Conservation (phyloP, 805 yeast species). For the Isabelozyma pseudorhagii region DNA sequence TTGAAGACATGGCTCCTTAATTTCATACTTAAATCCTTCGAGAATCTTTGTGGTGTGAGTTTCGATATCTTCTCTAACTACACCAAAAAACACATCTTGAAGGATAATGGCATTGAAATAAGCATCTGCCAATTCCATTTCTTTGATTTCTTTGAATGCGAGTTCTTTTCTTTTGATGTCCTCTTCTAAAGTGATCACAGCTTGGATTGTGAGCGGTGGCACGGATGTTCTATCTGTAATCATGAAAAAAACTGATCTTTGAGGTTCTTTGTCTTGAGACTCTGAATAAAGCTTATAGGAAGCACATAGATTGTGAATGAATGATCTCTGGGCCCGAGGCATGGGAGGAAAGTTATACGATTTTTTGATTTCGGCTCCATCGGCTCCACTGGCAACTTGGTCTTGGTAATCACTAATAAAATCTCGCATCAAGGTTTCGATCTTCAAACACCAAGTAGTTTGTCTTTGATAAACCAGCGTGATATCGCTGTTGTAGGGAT, state of each 20-base stretch:
- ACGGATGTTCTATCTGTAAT: constrained; percentile 25
- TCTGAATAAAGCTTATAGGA: constrained; percentile 60
- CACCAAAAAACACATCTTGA: constrained; percentile 51
- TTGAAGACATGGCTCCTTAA: constrained; percentile 26
- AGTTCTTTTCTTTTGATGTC: constrained; percentile 15
- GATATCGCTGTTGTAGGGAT: constrained; percentile 45
- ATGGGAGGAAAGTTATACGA: constrained; percentile 69
- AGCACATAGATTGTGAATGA: constrained; percentile 66
- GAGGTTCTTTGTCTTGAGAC: constrained; percentile 81
- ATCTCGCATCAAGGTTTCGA: constrained; percentile 51
- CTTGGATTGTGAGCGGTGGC: constrained; percentile 48
- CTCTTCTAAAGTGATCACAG: constrained; percentile 30
- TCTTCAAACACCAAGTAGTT: constrained; percentile 61
- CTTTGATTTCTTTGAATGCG: constrained; percentile 17
- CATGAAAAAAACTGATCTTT: constrained; percentile 64
- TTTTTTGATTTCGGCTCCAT: constrained; percentile 16
- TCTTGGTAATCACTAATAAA: constrained; percentile 41
- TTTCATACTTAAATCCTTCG: constrained; percentile 14
- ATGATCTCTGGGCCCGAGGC: constrained; percentile 64
- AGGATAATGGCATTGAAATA: constrained; percentile 55
- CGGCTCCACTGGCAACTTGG: constrained; percentile 12
- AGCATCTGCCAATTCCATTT: constrained; percentile 22
- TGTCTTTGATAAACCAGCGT: constrained; percentile 52
- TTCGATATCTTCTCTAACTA: constrained; percentile 45
- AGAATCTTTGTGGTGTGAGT: constrained; percentile 19